phyloP scores from a whole-genome alignment of 176 grass and related monocot genomes.

The Rhynchospora breviuscula region DNA sequence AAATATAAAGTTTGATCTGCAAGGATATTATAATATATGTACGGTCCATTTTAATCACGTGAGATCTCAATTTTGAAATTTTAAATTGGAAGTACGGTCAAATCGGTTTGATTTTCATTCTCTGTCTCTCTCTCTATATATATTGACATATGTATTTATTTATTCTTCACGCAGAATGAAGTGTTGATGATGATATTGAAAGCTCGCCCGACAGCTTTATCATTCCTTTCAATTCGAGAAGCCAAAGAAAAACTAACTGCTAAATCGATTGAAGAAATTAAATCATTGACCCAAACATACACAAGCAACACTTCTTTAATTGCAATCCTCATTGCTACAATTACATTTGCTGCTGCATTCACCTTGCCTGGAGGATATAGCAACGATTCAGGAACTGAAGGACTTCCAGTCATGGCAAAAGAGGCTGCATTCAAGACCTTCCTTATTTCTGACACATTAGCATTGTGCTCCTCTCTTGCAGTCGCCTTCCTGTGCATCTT shows the following conservation, averaged over 20 bases:
- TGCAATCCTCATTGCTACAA: background rate
- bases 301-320: constrained; percentile 28
- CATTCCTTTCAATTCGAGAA: background rate
- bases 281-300: constrained; percentile 18
- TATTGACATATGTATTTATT: too few relatives aligned
- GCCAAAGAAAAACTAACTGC: background rate
- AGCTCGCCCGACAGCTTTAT: background rate
- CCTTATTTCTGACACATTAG: constrained; percentile 6
- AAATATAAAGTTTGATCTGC: too few relatives aligned
- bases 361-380: background rate
- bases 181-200: background rate
- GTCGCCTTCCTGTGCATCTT: constrained; percentile 26
- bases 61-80: too few relatives aligned
- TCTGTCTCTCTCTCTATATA: too few relatives aligned
- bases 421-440: constrained; percentile 11
- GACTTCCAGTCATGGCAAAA: constrained; percentile 12
- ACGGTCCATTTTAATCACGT: too few relatives aligned
- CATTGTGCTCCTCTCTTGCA: background rate
- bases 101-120: too few relatives aligned
- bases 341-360: too few relatives aligned
- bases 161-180: constrained; percentile 2
- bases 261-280: constrained; percentile 11
- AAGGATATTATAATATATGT: too few relatives aligned
- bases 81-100: too few relatives aligned
- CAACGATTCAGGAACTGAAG: background rate